phyloP scores from a whole-genome alignment of 257 asterid genomes.

The Penstemon davidsonii region DNA sequence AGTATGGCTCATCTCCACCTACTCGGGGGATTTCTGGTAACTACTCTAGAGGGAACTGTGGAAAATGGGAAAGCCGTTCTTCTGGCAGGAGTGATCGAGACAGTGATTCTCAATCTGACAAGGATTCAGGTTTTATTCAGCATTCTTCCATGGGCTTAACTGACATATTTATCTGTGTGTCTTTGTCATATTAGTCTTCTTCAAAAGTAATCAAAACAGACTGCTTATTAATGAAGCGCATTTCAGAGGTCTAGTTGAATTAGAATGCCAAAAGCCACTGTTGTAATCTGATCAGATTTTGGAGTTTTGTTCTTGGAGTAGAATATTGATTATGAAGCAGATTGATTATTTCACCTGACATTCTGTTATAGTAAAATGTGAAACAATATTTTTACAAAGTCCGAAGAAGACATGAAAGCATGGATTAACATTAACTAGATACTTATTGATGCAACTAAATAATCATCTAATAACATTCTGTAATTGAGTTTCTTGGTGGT shows the following conservation, averaged over 20 bases:
- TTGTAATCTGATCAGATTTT: slow-evolving; percentile 5
- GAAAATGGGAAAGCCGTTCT: slow-evolving; percentile 80
- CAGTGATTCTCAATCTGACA: slow-evolving; percentile 71
- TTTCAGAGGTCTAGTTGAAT: slow-evolving; percentile 22
- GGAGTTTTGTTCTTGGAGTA: no score
- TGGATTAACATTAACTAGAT: no score
- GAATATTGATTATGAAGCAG: no score
- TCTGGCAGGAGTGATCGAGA: slow-evolving; percentile 72
- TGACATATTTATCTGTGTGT: neutral
- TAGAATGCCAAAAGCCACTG: slow-evolving; percentile 1
- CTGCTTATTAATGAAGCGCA: neutral
- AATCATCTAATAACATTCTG: no score
- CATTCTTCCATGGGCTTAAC: slow-evolving; percentile 19
- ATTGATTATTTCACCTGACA: neutral
- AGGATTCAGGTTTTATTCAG: slow-evolving; percentile 67
- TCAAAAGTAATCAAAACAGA: neutral
- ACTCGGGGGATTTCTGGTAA: slow-evolving; percentile 58
- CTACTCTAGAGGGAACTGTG: slow-evolving; percentile 52
- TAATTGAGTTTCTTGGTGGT: no score
- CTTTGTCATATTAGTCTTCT: neutral
- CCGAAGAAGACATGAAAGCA: no score
- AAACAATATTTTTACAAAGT: neutral
- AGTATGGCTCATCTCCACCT: slow-evolving; percentile 76
- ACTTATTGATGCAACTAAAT: no score
- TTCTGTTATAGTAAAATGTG: neutral